Base-by-base conservation (phyloP, 2,329 filamentous ascomycete species). In the Emergomyces orientalis region DNA sequence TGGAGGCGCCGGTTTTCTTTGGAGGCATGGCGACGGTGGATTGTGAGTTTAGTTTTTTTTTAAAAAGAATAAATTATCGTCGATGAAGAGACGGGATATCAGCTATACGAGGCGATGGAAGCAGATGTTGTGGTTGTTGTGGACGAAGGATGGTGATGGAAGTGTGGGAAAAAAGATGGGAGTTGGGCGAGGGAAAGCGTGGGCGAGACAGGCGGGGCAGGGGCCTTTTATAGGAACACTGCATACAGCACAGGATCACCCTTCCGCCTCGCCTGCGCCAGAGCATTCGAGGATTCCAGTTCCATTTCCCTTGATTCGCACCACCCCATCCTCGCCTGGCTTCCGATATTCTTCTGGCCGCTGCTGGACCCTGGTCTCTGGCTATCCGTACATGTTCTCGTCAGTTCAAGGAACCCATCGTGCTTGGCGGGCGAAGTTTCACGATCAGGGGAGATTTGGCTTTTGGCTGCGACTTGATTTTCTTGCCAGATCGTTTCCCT, bases 1-100 rank as follows among this genome's bases (percentile, higher is more conserved):
- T 79, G 70, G 81, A 69, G 64, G 74, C 73, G 69, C 79, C 71
- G 69, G 80, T 76, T 78, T 86, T 86, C 81, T 88, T 88, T 70
- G 85, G 83, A 82, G 85, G 80, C 86, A 88, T 88, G 71, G 71
- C 80, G 72, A 71, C 65, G 63, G 68, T 66, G 64, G 61, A 60
- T 59, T 52, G 66, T 49, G 52, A 25, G 59, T 4, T 14, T 22
- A 25, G n/a, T 11, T 47, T 47, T 13, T 30, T 52, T 8, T 52
- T 19, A 17, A n/a, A 9, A 2, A 19, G 30, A 54, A 3, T 3
- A 34, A 19, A 63, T 27, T 57, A 63, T 39, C 63, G 49, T 63
- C 63, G 64, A 63, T 61, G 59, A 67, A 43, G 4, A 56, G 55
- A 39, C 22, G 5, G 55, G 39, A 32, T 19, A 59, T 14, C 34